Conservation (phyloP, 75 land plant genomes). For the Pseudotsuga menziesii region DNA sequence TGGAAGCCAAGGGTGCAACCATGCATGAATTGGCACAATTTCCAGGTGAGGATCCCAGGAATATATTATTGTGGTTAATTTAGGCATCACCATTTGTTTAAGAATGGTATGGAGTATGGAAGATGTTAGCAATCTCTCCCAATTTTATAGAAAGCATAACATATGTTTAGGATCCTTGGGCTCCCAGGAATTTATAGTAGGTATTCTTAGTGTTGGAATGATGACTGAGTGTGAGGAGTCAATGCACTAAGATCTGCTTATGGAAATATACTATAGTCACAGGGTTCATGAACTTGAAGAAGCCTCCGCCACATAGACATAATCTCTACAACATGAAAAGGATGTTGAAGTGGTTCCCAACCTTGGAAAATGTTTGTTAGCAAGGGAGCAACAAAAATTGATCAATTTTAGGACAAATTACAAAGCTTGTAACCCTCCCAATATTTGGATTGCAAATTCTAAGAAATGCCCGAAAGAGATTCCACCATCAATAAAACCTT, state of each 20-base stretch:
- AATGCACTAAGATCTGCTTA: constrained; percentile 22
- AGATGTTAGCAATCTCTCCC: constrained; percentile 82
- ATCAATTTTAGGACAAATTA: constrained; percentile 68
- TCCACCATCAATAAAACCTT: constrained; percentile 68
- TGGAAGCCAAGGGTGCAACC: constrained; percentile 99
- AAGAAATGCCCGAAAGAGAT: constrained; percentile 50
- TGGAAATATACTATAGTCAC: constrained; percentile 39
- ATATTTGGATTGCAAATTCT: constrained; percentile 33
- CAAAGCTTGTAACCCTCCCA: constrained; percentile 75
- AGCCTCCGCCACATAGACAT: constrained; percentile 63
- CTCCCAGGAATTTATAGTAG: constrained; percentile 81
- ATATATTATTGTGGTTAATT: constrained; percentile 66
- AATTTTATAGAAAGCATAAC: constrained; percentile 69
- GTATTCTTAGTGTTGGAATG: constrained; percentile 69
- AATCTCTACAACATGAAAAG: constrained; percentile 58
- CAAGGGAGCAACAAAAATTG: constrained; percentile 65
- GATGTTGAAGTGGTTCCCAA: constrained; percentile 92
- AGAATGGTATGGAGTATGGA: constrained; percentile 64
- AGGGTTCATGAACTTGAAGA: constrained; percentile 57
- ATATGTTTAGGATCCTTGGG: constrained; percentile 91
- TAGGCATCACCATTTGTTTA: constrained; percentile 75
- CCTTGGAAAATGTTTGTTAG: constrained; percentile 70
- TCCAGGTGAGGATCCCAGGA: constrained; percentile 88
- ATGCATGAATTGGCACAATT: constrained; percentile 83
- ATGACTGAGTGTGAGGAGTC: constrained; percentile 70